These are phyloP conservation scores for Pichia exigua DNA, from an alignment of 805 yeast species.

Conservation along the genomic window DNA sequence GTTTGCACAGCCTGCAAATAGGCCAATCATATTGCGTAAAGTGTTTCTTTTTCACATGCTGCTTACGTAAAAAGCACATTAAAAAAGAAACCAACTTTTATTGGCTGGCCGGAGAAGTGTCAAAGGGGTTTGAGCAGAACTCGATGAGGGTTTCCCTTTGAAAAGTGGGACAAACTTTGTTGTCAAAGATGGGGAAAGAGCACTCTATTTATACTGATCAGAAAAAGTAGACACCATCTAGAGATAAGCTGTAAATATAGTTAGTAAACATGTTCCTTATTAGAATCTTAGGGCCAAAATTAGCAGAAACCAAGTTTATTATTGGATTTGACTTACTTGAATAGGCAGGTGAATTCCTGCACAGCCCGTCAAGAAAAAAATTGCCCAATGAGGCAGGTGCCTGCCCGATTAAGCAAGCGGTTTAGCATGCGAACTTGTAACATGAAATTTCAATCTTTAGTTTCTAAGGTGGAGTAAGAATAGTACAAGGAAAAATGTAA, in stretches of 20 bases:
- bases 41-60: not conserved
- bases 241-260: not conserved
- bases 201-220: not conserved
- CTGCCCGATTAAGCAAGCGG: conserved; percentile 34
- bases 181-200: not conserved
- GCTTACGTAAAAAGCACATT: not conserved
- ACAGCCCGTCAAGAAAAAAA: not conserved
- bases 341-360: not conserved
- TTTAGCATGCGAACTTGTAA: too few species aligned
- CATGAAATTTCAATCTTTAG: conserved; percentile 22
- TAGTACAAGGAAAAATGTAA: conserved; percentile 17
- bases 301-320: not conserved
- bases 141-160: not conserved
- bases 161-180: not conserved
- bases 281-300: not conserved
- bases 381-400: conserved; percentile 11
- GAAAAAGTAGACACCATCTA: not conserved
- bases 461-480: not conserved
- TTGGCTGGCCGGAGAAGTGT: not conserved
- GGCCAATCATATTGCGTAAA: not conserved
- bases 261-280: not conserved
- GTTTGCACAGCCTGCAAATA: not conserved
- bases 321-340: not conserved
- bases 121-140: not conserved
- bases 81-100: not conserved